Percentiles rank a stretch among this genome's conserved stretches.
These are phyloP conservation scores for Crithidia mellificae DNA, from an alignment of 208 protist genomes.

Conservation along the genomic window DNA sequence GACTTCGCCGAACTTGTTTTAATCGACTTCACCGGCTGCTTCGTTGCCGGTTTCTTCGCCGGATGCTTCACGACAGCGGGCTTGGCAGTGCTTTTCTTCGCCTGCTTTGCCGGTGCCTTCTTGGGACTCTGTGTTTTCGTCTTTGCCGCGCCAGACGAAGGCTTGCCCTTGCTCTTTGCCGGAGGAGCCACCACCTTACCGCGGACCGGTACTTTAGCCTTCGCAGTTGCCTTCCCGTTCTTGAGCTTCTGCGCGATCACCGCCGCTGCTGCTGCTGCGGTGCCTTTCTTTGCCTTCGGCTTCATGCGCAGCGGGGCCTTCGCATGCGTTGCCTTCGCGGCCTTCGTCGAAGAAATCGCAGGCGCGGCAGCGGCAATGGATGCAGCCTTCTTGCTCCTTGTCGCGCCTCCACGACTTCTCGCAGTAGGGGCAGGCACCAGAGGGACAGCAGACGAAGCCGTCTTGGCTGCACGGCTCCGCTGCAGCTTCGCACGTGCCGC, in stretches of 20 bases:
- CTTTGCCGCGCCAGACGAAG: neutral
- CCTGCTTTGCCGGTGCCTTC: neutral
- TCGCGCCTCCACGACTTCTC: no score
- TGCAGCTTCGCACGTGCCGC: slow-evolving; percentile 1
- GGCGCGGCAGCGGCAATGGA: no score
- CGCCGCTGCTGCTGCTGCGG: neutral
- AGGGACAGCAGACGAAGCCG: neutral
- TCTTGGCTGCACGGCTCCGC: neutral
- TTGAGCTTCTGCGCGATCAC: neutral
- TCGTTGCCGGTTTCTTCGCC: slow-evolving; percentile 13
- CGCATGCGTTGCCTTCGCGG: neutral
- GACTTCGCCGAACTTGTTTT: neutral
- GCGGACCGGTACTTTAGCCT: neutral
- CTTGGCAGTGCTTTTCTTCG: slow-evolving; percentile 3
- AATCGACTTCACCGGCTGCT: slow-evolving; percentile 11
- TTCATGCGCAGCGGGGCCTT: slow-evolving; percentile 11
- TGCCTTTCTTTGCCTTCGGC: neutral
- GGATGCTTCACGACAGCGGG: no score
- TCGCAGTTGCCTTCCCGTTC: neutral
- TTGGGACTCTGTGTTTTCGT: no score
- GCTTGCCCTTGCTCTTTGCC: neutral
- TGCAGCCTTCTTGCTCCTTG: neutral
- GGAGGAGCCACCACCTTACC: no score
- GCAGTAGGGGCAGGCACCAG: neutral
- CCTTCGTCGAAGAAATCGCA: no score